phyloP scores from a whole-genome alignment of 169 alveolate genomes.

The Sarcocystis neurona region DNA sequence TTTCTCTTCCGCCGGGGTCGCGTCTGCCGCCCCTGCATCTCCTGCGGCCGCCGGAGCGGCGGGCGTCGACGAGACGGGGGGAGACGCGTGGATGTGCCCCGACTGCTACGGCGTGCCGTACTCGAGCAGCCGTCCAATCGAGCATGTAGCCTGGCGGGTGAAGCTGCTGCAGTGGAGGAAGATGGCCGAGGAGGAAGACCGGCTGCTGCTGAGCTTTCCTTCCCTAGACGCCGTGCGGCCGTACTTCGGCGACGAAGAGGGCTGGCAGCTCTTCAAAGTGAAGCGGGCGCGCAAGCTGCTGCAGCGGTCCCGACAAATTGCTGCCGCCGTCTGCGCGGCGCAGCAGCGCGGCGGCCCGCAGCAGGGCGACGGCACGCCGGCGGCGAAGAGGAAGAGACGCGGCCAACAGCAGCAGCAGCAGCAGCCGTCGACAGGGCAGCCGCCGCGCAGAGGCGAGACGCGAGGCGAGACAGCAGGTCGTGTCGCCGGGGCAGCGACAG shows the following conservation, averaged over 20 bases:
- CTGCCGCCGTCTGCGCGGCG: background rate
- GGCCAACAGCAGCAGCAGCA: too few relatives aligned
- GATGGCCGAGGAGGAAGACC: conserved; percentile 35
- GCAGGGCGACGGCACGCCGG: too few relatives aligned
- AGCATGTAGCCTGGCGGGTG: conserved; percentile 37
- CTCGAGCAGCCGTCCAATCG: conserved; percentile 5
- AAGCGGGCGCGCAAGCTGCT: background rate
- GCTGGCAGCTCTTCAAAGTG: background rate
- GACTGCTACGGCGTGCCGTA: conserved; percentile 54
- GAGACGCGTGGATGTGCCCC: conserved; percentile 51
- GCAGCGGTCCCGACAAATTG: background rate
- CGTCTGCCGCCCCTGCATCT: background rate
- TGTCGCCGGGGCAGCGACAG: conserved; percentile 42
- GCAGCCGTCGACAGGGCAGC: too few relatives aligned
- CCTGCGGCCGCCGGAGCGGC: background rate
- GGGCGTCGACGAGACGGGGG: background rate
- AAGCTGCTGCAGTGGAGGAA: conserved; percentile 17
- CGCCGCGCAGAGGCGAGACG: too few relatives aligned
- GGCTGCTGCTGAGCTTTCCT: background rate
- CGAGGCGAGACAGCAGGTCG: too few relatives aligned
- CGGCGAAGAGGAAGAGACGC: too few relatives aligned
- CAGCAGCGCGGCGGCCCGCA: background rate
- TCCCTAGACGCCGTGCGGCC: conserved; percentile 21
- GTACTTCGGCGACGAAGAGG: conserved; percentile 21
- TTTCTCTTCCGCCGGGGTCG: background rate